Conservation (phyloP, 495 filamentous ascomycete species). For the Penicillium robsamsonii region DNA sequence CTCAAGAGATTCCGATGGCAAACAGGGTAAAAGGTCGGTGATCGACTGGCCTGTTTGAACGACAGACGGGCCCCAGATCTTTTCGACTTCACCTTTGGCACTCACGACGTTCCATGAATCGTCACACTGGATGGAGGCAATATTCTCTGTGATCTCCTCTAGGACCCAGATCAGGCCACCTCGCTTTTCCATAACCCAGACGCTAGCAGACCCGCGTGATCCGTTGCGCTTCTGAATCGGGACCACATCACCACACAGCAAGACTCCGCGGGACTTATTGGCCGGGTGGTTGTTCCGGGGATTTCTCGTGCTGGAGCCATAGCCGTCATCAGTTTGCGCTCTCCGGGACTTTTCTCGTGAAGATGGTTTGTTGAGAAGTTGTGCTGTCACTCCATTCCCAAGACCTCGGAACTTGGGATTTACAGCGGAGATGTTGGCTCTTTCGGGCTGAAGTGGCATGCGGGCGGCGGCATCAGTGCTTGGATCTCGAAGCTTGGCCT, state of each 20-base stretch:
- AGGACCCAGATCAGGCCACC: conserved; percentile 95
- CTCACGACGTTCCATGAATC: conserved; percentile 67
- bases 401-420: conserved; percentile 56
- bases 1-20: conserved; percentile 71
- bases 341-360: conserved; percentile 62
- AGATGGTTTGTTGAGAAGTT: conserved; percentile 81
- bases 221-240: conserved; percentile 96
- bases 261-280: conserved; percentile 81
- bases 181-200: conserved; percentile 98
- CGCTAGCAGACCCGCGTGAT: conserved; percentile 80
- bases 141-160: conserved; percentile 95
- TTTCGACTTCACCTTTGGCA: conserved; percentile 64
- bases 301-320: conserved; percentile 62
- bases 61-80: conserved; percentile 76
- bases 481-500: conserved; percentile 69
- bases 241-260: conserved; percentile 95
- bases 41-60: conserved; percentile 66
- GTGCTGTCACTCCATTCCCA: conserved; percentile 80
- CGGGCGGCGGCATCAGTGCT: conserved; percentile 49
- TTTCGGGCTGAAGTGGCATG: conserved; percentile 33
- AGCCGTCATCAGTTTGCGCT: conserved; percentile 73
- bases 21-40: conserved; percentile 69
- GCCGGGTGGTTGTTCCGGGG: conserved; percentile 54
- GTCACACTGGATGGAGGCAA: conserved; percentile 70
- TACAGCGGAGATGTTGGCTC: conserved; percentile 37